Evolutionary conservation across 345 rosid species (phyloP).

Genomic region (Populus deltoides): DNA sequence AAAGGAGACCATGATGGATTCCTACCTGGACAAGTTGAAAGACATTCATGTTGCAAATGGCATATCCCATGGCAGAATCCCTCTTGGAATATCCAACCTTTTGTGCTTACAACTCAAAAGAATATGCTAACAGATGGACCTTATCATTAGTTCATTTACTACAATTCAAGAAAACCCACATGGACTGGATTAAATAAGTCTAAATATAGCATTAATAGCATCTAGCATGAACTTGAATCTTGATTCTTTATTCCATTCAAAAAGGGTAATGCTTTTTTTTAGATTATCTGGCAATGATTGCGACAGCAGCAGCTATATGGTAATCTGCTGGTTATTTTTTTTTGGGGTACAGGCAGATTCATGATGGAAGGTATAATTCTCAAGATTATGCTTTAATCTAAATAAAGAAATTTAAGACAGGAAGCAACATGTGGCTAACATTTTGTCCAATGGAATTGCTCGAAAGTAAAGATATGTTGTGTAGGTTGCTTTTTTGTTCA

Average conservation of each 20-base stretch:
- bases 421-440: not conserved
- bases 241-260: not conserved
- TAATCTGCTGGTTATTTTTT: not conserved
- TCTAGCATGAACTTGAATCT: not conserved
- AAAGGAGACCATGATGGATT: not conserved
- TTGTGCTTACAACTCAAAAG: constrained; percentile 19
- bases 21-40: not conserved
- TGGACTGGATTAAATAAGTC: not conserved
- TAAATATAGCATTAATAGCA: not conserved
- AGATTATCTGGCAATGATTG: not conserved
- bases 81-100: constrained; percentile 30
- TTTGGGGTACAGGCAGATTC: not conserved
- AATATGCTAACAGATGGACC: constrained; percentile 33
- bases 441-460: no score
- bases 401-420: not conserved
- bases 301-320: not conserved
- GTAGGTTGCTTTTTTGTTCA: not conserved
- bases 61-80: constrained; percentile 22
- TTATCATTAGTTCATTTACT: constrained; percentile 4
- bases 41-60: not conserved
- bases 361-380: not conserved
- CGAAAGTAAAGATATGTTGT: not conserved
- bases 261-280: not conserved
- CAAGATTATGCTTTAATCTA: not conserved
- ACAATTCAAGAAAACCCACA: not conserved